phyloP scores from a whole-genome alignment of 1,139 yeast species.

The Candida sanyaensis region DNA sequence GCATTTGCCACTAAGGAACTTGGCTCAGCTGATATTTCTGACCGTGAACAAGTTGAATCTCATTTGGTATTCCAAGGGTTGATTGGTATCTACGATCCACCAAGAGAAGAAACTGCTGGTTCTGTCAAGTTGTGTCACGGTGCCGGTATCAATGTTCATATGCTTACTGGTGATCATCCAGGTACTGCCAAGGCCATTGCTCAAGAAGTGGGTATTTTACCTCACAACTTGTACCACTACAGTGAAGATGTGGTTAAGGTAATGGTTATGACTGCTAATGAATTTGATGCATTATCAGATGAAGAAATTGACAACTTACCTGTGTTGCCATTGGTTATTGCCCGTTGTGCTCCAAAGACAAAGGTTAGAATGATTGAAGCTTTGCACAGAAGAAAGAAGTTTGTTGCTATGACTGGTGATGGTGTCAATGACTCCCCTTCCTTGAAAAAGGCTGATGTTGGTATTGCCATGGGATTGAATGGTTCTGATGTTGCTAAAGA shows the following conservation, averaged over 20 bases:
- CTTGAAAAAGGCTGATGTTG: constrained; percentile 78
- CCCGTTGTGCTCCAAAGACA: constrained; percentile 85
- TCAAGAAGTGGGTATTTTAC: constrained; percentile 82
- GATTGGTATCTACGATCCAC: constrained; percentile 84
- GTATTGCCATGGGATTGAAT: constrained; percentile 53
- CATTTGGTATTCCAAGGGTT: constrained; percentile 64
- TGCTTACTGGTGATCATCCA: constrained; percentile 88
- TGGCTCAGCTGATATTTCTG: constrained; percentile 24
- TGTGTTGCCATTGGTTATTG: constrained; percentile 75
- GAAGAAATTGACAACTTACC: constrained; percentile 68
- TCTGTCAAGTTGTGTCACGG: constrained; percentile 69
- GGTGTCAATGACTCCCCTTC: constrained; percentile 88
- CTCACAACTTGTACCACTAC: constrained; percentile 66
- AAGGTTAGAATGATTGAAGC: constrained; percentile 86
- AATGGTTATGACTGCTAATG: constrained; percentile 78
- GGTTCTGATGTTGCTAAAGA: constrained; percentile 63
- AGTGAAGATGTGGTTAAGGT: constrained; percentile 59
- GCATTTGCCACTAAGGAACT: constrained; percentile 59
- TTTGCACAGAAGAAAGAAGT: constrained; percentile 67
- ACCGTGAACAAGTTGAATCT: constrained; percentile 57
- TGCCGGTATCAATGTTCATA: constrained; percentile 81
- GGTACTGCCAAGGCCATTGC: constrained; percentile 85
- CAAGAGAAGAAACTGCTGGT: constrained; percentile 68
- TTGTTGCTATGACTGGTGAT: constrained; percentile 87
- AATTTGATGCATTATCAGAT: constrained; percentile 66